Base-by-base conservation (phyloP, 163 green algal genomes). In the Scenedesmus sp. region DNA sequence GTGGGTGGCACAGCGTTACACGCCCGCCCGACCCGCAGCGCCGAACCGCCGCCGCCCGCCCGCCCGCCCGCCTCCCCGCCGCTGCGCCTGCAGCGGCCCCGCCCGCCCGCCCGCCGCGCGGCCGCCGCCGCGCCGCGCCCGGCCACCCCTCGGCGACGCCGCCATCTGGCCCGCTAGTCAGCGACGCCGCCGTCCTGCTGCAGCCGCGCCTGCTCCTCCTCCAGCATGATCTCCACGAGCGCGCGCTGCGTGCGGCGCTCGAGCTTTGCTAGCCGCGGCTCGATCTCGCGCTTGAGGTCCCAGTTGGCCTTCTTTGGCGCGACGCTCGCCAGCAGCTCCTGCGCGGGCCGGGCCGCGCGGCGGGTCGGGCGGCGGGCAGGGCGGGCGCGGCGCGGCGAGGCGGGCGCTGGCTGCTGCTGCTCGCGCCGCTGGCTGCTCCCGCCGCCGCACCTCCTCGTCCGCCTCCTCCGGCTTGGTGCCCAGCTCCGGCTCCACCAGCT, bases 251-350 rank as follows among this genome's bases (percentile, higher is more conserved):
- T 97, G 3, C 87, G 80, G 15, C 91, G 83, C 74, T 97, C 93
- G 54, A 97, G 83, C 63, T 91, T 92, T 17, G 89, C 90, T 44
- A 97, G 81, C 75, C 93, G 91, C 17, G 85, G 86, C 53, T 91
- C 89, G 47, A 97, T 88, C 70, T 97, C 92, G 2, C 93, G 80
- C 60, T 94, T 93, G 44, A 97, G 71, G 75, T 97, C 93, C 91
- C 91, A 97, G 70, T 97, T 97, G 28, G 92, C 83, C 75, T 97
- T 97, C 78, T 95, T 97, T 45, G 93, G 93, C 0, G 91, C 93
- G 0, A 96, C 89, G 65, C 91, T 93, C 1, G 93, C 75, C 47
- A 96, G 71, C 50, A 94, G 66, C 29, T 95, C 92, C 89, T 96
- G 80, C 56, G 74, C 2, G 10, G 31, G 24, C 4, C 14, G 26